Evolutionary conservation across 2,329 filamentous ascomycete genomes (phyloP).

Genomic region (Beauveria sp.): DNA sequence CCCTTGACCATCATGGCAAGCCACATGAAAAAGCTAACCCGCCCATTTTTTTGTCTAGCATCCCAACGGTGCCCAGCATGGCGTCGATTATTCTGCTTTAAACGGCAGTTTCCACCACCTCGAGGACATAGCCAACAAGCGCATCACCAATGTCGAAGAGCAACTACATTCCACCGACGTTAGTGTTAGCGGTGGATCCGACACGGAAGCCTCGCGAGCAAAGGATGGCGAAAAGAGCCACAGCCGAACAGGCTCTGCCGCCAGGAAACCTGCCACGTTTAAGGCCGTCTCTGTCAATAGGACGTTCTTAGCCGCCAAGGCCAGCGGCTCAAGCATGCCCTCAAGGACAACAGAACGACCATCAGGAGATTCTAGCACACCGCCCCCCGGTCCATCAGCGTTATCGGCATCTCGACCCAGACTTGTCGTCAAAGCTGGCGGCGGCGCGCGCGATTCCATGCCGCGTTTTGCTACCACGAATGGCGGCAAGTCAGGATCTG

Average conservation of each 20-base stretch:
- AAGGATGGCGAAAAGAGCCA: slow-evolving; percentile 53
- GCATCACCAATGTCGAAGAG: slow-evolving; percentile 50
- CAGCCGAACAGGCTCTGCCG: slow-evolving; percentile 47
- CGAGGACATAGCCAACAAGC: slow-evolving; percentile 50
- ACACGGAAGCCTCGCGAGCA: slow-evolving; percentile 62
- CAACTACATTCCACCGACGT: slow-evolving; percentile 55
- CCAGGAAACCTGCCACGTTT: slow-evolving; percentile 72
- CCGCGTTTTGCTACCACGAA: slow-evolving; percentile 33
- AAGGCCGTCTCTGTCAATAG: slow-evolving; percentile 82
- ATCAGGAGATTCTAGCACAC: slow-evolving; percentile 36
- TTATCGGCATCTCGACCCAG: slow-evolving; percentile 56
- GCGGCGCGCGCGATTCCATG: slow-evolving; percentile 46
- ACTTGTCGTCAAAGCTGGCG: slow-evolving; percentile 67
- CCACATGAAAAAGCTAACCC: neutral
- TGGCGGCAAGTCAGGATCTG: slow-evolving; percentile 51
- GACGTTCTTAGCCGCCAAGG: slow-evolving; percentile 72
- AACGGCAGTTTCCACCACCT: slow-evolving; percentile 39
- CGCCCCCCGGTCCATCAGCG: slow-evolving; percentile 37
- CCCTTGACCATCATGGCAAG: neutral
- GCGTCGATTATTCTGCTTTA: slow-evolving; percentile 34
- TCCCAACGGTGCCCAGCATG: slow-evolving; percentile 39
- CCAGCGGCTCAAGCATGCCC: slow-evolving; percentile 32
- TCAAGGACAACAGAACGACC: slow-evolving; percentile 46
- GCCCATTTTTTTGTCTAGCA: slow-evolving; percentile 4
- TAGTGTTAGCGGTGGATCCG: slow-evolving; percentile 66